Evolutionary conservation across 148 eudicot species (phyloP), one percentile per base, ranked within the genome.

Genomic region (Cornus controversa): DNA sequence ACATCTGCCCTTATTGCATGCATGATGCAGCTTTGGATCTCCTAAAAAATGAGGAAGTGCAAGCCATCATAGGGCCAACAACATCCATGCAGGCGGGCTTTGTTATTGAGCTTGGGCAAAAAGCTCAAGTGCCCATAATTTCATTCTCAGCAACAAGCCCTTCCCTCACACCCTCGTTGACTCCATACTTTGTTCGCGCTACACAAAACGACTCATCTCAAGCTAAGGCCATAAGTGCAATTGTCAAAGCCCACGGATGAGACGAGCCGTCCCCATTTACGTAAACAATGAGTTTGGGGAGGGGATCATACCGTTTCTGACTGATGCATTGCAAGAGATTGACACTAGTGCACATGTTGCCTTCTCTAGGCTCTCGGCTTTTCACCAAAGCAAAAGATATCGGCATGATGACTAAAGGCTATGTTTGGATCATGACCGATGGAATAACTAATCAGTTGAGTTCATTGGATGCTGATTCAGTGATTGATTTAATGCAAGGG

Each of bases 341-440:
- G 47, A 78, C 37, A 73, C 79, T 29, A 77, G 72, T 24, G 28
- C 88, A 87, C 65, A 71, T 83, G 81, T 22, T 60, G 10, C 62
- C 69, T 24, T 27, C 69, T 60, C 81, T 87, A 54, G 85, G 71
- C 15, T 78, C 85, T 29, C 74, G 80, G 13, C 29, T 87, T 18
- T 81, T 87, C 72, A 23, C 75, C 18, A 69, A 16, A 57, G 91
- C 79, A 6, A 83, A 81, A 57, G 77, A 79, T 50, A 6, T 79
- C 10, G 64, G 82, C 2, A 83, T 85, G 88, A 81, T 85, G 84
- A 70, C n/a, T 23, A 25, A 76, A 62, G 90, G 79, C 15, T 85
- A 80, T 69, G 81, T 70, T 58, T 87, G 90, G 90, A 83, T 87
- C 20, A 45, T 74, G 4, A 88, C 88, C 0, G 78, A 75, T 69